phyloP scores from a whole-genome alignment of 495 filamentous ascomycete species.

The Glonium stellatum region DNA sequence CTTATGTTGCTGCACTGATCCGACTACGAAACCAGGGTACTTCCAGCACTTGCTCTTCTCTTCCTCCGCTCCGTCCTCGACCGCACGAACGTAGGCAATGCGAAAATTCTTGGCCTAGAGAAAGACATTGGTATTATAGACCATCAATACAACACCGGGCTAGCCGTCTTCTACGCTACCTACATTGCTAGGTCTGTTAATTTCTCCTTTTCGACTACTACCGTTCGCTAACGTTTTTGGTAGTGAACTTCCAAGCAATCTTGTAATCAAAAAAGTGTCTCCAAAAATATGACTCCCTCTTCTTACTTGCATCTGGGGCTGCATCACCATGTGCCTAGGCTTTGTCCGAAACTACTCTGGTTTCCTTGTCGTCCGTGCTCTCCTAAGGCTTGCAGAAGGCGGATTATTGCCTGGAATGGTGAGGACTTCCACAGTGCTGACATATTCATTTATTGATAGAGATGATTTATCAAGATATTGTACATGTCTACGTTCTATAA shows the following conservation, averaged over 20 bases:
- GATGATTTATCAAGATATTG: background rate
- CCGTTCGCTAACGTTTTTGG: background rate
- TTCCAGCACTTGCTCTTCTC: constrained; percentile 43
- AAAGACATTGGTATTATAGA: constrained; percentile 14
- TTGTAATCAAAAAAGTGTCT: constrained; percentile 33
- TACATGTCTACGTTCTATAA: constrained; percentile 55
- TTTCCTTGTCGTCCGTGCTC: constrained; percentile 21
- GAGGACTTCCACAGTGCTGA: background rate
- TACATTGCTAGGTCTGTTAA: constrained; percentile 40
- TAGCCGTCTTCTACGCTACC: constrained; percentile 49
- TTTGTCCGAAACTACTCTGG: constrained; percentile 18
- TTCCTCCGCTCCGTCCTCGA: constrained; percentile 41
- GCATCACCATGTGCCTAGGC: constrained; percentile 25
- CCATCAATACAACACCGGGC: constrained; percentile 22
- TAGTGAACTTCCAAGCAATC: constrained; percentile 24
- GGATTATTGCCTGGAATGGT: constrained; percentile 43
- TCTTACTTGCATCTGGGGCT: constrained; percentile 20
- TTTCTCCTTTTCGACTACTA: background rate
- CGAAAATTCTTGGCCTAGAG: constrained; percentile 24
- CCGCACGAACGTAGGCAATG: constrained; percentile 25
- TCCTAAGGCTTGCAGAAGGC: constrained; percentile 40
- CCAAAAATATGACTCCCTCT: constrained; percentile 15
- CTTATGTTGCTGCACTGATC: too few species aligned
- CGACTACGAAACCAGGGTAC: constrained; percentile 8
- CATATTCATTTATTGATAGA: background rate